phyloP scores from a whole-genome alignment of 139 green algal genomes.

The Ostreobium quekettii region DNA sequence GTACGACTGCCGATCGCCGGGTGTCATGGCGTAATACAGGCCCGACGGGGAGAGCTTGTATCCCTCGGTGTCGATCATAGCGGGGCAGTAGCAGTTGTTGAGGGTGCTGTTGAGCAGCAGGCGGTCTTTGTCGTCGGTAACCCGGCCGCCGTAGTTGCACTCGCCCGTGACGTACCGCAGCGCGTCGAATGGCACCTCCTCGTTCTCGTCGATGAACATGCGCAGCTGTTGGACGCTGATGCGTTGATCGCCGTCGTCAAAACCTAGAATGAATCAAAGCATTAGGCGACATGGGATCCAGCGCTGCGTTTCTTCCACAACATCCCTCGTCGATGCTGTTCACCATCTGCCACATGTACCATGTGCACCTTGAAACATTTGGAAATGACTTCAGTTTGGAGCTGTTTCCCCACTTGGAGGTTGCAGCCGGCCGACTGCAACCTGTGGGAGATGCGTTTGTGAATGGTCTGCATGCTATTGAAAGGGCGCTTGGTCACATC shows the following conservation, averaged over 20 bases:
- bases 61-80: conserved; percentile 27
- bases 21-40: conserved; percentile 41
- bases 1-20: conserved; percentile 33
- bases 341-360: too few relatives aligned
- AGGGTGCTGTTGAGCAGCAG: conserved; percentile 56
- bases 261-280: conserved; percentile 40
- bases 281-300: too few relatives aligned
- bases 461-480: too few relatives aligned
- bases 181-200: conserved; percentile 44
- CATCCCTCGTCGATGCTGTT: too few relatives aligned
- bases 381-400: too few relatives aligned
- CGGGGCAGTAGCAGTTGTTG: conserved; percentile 40
- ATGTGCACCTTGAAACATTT: too few relatives aligned
- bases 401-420: too few relatives aligned
- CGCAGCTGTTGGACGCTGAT: conserved; percentile 58
- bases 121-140: conserved; percentile 71
- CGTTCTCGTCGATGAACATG: conserved; percentile 61
- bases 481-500: too few relatives aligned
- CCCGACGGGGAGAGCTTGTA: conserved; percentile 35
- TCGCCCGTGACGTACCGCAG: conserved; percentile 60
- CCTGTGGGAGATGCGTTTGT: too few relatives aligned
- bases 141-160: conserved; percentile 61
- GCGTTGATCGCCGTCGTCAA: conserved; percentile 59
- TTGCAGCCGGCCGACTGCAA: too few relatives aligned
- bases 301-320: too few relatives aligned